Percentiles rank a stretch among this genome's conserved stretches.
Conservation (phyloP, 2,329 filamentous ascomycete genomes). For the Aspergillus brunneoviolaceus region DNA sequence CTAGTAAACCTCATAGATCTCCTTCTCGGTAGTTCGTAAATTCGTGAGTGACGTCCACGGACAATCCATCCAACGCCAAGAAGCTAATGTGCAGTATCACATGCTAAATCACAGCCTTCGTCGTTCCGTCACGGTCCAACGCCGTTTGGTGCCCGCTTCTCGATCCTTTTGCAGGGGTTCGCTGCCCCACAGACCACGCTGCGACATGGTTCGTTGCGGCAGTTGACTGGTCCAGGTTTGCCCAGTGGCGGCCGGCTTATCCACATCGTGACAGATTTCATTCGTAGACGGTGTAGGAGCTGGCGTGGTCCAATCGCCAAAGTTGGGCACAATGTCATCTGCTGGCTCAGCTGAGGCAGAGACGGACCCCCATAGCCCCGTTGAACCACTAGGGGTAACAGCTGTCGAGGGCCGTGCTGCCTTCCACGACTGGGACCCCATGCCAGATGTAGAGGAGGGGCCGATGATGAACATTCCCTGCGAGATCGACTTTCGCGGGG, state of each 20-base stretch:
- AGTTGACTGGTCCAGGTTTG: conserved; percentile 21
- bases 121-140: conserved; percentile 42
- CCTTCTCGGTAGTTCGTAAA: neutral
- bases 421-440: conserved; percentile 24
- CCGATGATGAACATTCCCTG: conserved; percentile 28
- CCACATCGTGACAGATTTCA: neutral
- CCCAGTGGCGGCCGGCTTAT: neutral
- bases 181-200: conserved; percentile 42
- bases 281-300: conserved; percentile 10
- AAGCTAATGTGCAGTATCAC: neutral
- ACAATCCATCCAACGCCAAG: neutral
- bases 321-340: conserved; percentile 40
- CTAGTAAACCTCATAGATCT: too few species aligned
- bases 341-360: conserved; percentile 22
- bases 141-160: conserved; percentile 30
- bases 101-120: conserved; percentile 16
- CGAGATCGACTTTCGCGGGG: conserved; percentile 27
- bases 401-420: conserved; percentile 22
- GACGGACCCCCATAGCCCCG: conserved; percentile 40
- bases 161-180: conserved; percentile 29
- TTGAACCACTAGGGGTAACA: conserved; percentile 19
- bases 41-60: neutral
- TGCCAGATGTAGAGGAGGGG: conserved; percentile 18
- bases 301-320: conserved; percentile 28
- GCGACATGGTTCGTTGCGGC: conserved; percentile 31